Evolutionary conservation across 2,329 filamentous ascomycete species (phyloP).

Genomic region (Ophiostoma novo-ulmi): DNA sequence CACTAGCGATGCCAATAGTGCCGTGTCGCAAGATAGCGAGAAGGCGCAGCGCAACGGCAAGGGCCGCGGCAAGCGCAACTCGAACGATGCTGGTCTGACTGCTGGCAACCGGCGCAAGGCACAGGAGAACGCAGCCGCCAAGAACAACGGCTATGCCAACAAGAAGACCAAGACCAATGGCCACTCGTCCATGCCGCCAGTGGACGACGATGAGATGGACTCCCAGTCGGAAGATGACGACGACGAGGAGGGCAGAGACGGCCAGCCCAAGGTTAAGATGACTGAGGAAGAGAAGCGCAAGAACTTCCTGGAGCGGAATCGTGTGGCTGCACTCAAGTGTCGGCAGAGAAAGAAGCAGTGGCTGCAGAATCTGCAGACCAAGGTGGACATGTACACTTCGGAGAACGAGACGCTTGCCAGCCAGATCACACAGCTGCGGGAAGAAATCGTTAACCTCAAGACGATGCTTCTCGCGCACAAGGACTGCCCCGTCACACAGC

Average conservation of each 20-base stretch:
- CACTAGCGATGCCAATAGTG: conserved; percentile 63
- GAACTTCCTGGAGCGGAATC: conserved; percentile 94
- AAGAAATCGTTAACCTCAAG: conserved; percentile 93
- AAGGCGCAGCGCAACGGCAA: conserved; percentile 60
- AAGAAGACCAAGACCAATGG: conserved; percentile 66
- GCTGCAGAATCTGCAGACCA: conserved; percentile 88
- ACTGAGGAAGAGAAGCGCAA: conserved; percentile 98
- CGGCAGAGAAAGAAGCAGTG: conserved; percentile 98
- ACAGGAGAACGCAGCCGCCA: conserved; percentile 49
- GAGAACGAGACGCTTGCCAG: conserved; percentile 85
- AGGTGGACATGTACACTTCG: conserved; percentile 85
- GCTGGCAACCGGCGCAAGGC: conserved; percentile 72
- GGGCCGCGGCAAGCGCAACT: conserved; percentile 64
- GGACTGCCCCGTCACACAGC: conserved; percentile 87
- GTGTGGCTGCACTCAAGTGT: conserved; percentile 93
- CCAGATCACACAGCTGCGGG: conserved; percentile 77
- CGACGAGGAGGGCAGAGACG: conserved; percentile 50
- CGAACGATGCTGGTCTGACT: conserved; percentile 37
- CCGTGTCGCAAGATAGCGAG: conserved; percentile 68
- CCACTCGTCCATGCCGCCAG: not conserved
- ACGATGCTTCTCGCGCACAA: conserved; percentile 90
- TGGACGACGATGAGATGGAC: conserved; percentile 30
- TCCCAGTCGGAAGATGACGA: conserved; percentile 42
- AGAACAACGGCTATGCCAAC: conserved; percentile 60
- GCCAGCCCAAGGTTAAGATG: conserved; percentile 71